Evolutionary conservation across 345 rosid species (phyloP).

Genomic region (Syzygium oleosum): DNA sequence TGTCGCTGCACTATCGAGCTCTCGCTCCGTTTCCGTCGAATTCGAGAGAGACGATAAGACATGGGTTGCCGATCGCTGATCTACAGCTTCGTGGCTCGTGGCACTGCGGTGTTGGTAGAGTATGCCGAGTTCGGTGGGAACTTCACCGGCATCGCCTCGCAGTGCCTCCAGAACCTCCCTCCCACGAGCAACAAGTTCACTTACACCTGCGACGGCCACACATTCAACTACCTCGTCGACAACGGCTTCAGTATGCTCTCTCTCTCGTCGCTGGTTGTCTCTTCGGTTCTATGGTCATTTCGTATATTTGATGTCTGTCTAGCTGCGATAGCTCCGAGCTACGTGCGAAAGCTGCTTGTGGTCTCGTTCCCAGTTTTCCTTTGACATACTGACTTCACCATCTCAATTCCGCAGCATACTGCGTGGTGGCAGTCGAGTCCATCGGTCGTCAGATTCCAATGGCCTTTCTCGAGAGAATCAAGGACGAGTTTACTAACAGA

Average conservation of each 20-base stretch:
- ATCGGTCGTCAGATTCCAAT: conserved; percentile 28
- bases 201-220: background rate
- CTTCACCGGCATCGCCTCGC: background rate
- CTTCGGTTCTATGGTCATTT: background rate
- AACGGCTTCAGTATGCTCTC: background rate
- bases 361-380: background rate
- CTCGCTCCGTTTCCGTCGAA: background rate
- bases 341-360: background rate
- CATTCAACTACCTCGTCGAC: background rate
- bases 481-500: conserved; percentile 23
- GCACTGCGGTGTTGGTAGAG: background rate
- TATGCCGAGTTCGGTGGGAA: background rate
- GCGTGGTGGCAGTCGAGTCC: conserved; percentile 34
- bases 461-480: conserved; percentile 28
- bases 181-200: background rate
- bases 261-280: background rate
- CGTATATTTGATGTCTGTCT: background rate
- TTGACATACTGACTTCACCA: background rate
- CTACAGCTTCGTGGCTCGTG: background rate
- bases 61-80: conserved; percentile 1
- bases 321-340: background rate
- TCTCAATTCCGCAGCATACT: conserved; percentile 22
- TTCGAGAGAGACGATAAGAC: background rate
- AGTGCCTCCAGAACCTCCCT: conserved; percentile 2
- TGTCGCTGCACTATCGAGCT: background rate